Base-by-base conservation (phyloP, 176 grass and related monocot genomes). In the Lolium multiflorum region DNA sequence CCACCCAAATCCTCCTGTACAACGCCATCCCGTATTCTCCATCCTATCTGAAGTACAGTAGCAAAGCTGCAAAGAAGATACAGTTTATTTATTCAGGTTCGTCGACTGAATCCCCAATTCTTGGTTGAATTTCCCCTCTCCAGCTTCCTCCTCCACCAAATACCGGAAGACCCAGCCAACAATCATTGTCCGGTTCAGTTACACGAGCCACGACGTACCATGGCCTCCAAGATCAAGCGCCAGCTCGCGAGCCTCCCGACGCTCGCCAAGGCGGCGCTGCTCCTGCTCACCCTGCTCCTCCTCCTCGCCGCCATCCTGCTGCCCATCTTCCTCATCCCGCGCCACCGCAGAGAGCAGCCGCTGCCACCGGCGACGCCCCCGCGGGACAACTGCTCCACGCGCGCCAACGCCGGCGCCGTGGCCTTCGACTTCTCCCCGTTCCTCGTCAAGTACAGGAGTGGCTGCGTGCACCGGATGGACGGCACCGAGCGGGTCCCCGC, bases 401-500 rank as follows among this genome's bases (percentile, higher is more conserved):
- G 88, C 87, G 86, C 74, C 39, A 78, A 95, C n/a, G n/a, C n/a
- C 87, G 80, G 55, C 75, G 46, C 85, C 63, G 76, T 91, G 81
- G 82, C 68, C 11, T 93, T 91, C 84, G 87, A 93, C 25, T 96
- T 96, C 86, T 72, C 84, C 28, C 87, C 91, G 55, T 93, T 81
- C 89, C 94, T 96, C 57, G 65, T 85, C 66, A 22, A 91, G 26
- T 96, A 91, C 94, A 93, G 88, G 87, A 91, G 89, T 28, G 94
- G 91, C 7, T 89, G 89, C 79, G 52, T 91, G 66, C 57, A 93
- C 38, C 81, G 91, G 58, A 79, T 96, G 74, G 56, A 75, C 25
- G 89, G 81, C 41, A 88, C 84, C 8, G 73, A 69, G 59, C 61
- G 85, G 0, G 82, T 93, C 77, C 58, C 81, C 1, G 83, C 91